phyloP scores from a whole-genome alignment of 1,139 yeast species.

The Yamadazyma aaseri region DNA sequence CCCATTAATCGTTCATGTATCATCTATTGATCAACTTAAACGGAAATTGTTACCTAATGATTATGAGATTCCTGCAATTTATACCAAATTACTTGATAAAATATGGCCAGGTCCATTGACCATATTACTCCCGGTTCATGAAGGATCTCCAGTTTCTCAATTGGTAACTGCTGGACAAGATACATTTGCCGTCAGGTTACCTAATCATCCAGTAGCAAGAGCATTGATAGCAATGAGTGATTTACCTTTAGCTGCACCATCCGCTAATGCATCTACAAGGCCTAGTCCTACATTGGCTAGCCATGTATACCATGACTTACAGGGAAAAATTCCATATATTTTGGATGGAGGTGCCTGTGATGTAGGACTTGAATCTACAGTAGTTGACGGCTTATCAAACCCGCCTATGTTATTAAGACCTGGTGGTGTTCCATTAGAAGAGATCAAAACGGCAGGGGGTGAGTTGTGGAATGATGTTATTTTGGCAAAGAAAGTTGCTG shows the following conservation, averaged over 20 bases:
- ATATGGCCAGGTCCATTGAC: slow-evolving; percentile 98
- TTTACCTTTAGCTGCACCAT: slow-evolving; percentile 93
- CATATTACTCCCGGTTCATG: slow-evolving; percentile 68
- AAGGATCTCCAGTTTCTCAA: slow-evolving; percentile 56
- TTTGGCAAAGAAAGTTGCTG: slow-evolving; percentile 67
- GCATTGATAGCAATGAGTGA: slow-evolving; percentile 87
- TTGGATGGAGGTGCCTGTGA: slow-evolving; percentile 86
- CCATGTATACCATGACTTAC: slow-evolving; percentile 78
- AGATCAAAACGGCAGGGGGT: slow-evolving; percentile 65
- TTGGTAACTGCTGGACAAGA: slow-evolving; percentile 82
- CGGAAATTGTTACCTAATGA: slow-evolving; percentile 49
- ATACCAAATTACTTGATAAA: slow-evolving; percentile 56
- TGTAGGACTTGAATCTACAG: slow-evolving; percentile 96
- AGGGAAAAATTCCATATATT: slow-evolving; percentile 79
- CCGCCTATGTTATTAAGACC: slow-evolving; percentile 93
- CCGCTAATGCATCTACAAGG: slow-evolving; percentile 93
- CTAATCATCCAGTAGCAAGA: slow-evolving; percentile 83
- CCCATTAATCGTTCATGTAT: slow-evolving; percentile 86
- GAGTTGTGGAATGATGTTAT: slow-evolving; percentile 57
- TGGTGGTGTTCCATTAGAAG: slow-evolving; percentile 86
- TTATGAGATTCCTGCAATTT: slow-evolving; percentile 61
- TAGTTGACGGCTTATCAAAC: slow-evolving; percentile 76
- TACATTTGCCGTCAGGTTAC: slow-evolving; percentile 90
- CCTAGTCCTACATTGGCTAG: slow-evolving; percentile 90
- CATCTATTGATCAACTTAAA: slow-evolving; percentile 71